Evolutionary conservation across 129 eudicot genomes (phyloP), one percentile per base, ranked within the genome.

Genomic region (Silybum marianum): DNA sequence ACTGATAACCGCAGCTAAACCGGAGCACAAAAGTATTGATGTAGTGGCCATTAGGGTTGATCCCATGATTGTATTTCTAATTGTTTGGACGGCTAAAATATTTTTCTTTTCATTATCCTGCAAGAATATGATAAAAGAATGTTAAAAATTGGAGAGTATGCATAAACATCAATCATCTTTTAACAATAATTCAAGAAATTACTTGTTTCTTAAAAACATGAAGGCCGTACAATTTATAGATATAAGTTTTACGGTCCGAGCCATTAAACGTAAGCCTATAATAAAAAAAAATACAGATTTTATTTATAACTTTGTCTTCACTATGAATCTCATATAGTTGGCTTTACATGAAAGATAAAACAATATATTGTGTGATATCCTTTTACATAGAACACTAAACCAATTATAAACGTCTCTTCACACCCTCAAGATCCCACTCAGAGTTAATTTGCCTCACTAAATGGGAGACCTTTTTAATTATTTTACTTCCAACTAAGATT

Each of bases 1-100:
- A 83, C 98, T 94, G 22, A 92, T 60, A 24, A 94, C 86, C 0
- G 97, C 98, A 0, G 97, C 98, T 11, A 94, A 74, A 68, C 93
- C 97, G 5, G 88, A 88, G 75, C 92, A 88, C 24, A 92, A 90
- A 62, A 90, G 88, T 80, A 94, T 92, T 0, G 98, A 91, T 39
- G 96, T 94, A 1, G 98, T 91, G 34, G 98, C 98, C 97, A 94
- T 88, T 14, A 94, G 80, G 25, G 92, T 92, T 84, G 93, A 80
- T 78, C 93, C 98, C 98, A 94, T 94, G 44, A 92, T 87, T 14
- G 90, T 87, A 83, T 92, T 94, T 23, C 98, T 82, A 6, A 94
- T 77, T 18, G 98, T 94, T 63, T 93, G 98, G 74, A 91, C 93
- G 0, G 98, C 97, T 66, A 93, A 54, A 21, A 93, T 90, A 80